Conservation (phyloP, 106 monocot genomes). For the Amphibolis antarctica region DNA sequence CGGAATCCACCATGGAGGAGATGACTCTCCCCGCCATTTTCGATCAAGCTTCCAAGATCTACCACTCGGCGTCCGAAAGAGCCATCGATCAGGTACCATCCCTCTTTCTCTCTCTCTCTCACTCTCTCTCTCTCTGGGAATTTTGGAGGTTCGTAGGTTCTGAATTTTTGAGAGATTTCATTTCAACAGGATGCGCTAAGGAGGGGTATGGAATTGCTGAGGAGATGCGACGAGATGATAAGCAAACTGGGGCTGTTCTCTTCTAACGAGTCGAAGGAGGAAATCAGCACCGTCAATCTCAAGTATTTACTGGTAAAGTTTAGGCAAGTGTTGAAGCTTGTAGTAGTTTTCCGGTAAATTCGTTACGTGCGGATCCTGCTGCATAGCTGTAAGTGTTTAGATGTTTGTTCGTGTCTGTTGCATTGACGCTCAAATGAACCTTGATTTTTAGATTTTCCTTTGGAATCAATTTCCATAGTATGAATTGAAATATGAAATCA, state of each 20-base stretch:
- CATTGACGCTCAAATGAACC: too few species aligned
- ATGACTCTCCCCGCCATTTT: conserved; percentile 74
- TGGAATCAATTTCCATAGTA: too few species aligned
- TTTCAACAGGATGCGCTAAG: conserved; percentile 38
- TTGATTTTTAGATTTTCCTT: too few species aligned
- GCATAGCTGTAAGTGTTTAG: too few species aligned
- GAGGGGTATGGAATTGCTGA: conserved; percentile 49
- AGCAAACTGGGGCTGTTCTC: conserved; percentile 91
- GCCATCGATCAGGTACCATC: conserved; percentile 45
- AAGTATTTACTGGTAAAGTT: conserved; percentile 73
- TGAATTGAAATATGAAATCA: too few species aligned
- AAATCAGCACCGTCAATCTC: conserved; percentile 83
- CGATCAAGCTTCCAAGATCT: conserved; percentile 57
- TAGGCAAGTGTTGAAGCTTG: not conserved
- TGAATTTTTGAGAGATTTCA: too few species aligned
- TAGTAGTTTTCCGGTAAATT: not conserved
- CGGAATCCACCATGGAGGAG: conserved; percentile 39
- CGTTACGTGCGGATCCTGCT: too few species aligned
- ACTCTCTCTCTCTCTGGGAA: not conserved
- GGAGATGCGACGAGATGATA: conserved; percentile 67
- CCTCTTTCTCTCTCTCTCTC: not conserved
- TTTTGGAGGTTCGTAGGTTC: not conserved
- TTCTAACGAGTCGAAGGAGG: conserved; percentile 81
- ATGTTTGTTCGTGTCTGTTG: too few species aligned
- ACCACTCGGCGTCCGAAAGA: conserved; percentile 43